These are phyloP conservation scores for Macrotyloma uniflorum DNA, from an alignment of 306 rosid genomes.

Conservation along the genomic window DNA sequence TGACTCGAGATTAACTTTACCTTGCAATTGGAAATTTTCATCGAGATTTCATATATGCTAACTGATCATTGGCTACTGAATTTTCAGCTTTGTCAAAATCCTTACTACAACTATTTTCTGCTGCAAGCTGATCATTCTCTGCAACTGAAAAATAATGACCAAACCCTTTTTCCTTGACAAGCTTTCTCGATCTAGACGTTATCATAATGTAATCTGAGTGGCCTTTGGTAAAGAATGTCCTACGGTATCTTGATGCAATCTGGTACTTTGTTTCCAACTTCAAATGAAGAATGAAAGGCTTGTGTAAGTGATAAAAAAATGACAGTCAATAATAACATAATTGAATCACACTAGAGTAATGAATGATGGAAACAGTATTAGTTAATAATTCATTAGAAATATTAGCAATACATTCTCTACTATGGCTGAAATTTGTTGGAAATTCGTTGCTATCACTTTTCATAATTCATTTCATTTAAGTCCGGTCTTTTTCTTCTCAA, in stretches of 20 bases:
- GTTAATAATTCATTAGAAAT: background rate
- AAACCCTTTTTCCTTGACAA: conserved; percentile 47
- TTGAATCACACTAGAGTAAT: conserved; percentile 2
- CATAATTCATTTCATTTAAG: background rate
- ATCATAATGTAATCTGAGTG: conserved; percentile 43
- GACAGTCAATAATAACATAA: conserved; percentile 29
- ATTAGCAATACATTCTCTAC: too few relatives aligned
- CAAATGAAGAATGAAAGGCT: conserved; percentile 43
- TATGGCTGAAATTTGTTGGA: too few relatives aligned
- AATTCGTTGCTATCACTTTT: too few relatives aligned
- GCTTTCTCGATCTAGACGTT: conserved; percentile 45
- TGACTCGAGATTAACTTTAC: conserved; percentile 36
- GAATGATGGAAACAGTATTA: conserved; percentile 10
- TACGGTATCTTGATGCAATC: conserved; percentile 52
- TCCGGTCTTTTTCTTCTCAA: conserved; percentile 1
- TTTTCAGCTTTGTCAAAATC: conserved; percentile 46
- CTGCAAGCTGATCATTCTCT: conserved; percentile 63
- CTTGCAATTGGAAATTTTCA: conserved; percentile 44
- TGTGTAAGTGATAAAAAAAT: conserved; percentile 36
- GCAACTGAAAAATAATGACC: conserved; percentile 57
- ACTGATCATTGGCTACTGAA: conserved; percentile 39
- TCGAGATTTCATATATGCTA: conserved; percentile 37
- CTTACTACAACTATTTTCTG: conserved; percentile 55
- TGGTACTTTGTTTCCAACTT: conserved; percentile 62
- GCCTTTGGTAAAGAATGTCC: conserved; percentile 55